These are phyloP conservation scores for Durio zibethinus DNA, from an alignment of 345 rosid genomes.

Conservation along the genomic window DNA sequence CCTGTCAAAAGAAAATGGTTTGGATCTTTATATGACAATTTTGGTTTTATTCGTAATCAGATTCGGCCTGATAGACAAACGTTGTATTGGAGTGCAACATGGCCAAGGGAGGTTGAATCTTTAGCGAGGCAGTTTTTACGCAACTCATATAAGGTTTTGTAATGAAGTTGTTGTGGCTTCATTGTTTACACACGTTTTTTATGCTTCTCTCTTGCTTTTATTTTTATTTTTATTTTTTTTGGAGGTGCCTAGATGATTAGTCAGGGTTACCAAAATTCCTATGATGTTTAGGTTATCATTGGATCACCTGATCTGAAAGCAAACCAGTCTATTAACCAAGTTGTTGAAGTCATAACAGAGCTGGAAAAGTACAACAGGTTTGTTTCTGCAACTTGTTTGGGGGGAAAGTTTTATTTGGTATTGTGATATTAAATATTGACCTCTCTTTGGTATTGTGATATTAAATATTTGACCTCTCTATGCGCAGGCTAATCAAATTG, in stretches of 20 bases:
- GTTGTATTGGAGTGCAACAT: conserved; percentile 97
- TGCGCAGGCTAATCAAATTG: conserved; percentile 64
- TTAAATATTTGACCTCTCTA: conserved; percentile 3
- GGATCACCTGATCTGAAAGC: conserved; percentile 89
- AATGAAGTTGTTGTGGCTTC: not conserved
- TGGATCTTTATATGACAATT: conserved; percentile 8
- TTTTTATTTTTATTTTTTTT: not conserved
- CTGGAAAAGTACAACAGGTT: conserved; percentile 87
- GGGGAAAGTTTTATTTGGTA: conserved; percentile 6
- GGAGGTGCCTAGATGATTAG: conserved; percentile 11
- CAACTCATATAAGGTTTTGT: conserved; percentile 76
- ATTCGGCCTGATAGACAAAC: conserved; percentile 98
- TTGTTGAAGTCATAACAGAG: conserved; percentile 76
- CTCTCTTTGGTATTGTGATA: conserved; percentile 7
- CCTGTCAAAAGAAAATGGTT: not conserved
- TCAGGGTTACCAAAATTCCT: conserved; percentile 14
- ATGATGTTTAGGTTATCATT: conserved; percentile 56
- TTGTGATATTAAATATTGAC: not conserved
- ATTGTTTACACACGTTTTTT: not conserved
- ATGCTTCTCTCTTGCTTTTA: not conserved
- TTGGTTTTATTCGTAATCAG: conserved; percentile 37
- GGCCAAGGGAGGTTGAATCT: conserved; percentile 93
- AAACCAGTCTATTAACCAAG: conserved; percentile 86
- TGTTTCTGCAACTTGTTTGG: conserved; percentile 23
- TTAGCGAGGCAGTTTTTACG: conserved; percentile 84